These are phyloP conservation scores for Colletotrichum abscissum DNA, from an alignment of 2,329 filamentous ascomycete species.

Conservation along the genomic window DNA sequence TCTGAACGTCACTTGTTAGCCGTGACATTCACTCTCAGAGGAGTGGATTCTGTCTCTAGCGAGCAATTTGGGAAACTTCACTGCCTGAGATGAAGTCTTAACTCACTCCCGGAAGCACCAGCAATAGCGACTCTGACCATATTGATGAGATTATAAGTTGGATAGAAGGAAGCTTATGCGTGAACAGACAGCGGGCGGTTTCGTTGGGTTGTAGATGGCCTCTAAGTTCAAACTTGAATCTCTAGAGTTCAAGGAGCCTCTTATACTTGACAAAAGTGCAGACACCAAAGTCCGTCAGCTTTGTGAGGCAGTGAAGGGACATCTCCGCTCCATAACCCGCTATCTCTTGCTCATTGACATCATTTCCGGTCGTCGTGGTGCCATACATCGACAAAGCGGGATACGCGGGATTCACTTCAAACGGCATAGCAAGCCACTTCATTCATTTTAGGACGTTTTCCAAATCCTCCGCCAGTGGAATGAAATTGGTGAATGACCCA, in stretches of 20 bases:
- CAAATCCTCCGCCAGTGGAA: neutral
- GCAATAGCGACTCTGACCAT: slow-evolving; percentile 32
- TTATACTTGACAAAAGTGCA: neutral
- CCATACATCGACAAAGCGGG: neutral
- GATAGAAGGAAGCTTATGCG: too few species aligned
- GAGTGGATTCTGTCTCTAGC: neutral
- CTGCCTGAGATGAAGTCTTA: neutral
- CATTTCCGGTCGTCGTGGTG: neutral
- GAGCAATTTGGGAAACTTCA: neutral
- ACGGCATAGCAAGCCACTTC: neutral
- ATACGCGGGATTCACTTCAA: neutral
- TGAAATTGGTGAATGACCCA: neutral
- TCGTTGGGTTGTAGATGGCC: neutral
- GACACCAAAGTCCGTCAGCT: neutral
- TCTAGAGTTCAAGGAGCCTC: neutral
- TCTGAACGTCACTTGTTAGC: slow-evolving; percentile 17
- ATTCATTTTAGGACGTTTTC: neutral
- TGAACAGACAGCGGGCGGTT: too few species aligned
- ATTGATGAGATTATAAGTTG: too few species aligned
- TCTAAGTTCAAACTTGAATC: neutral
- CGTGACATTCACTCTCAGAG: neutral
- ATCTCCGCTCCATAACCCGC: neutral
- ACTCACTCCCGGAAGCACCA: slow-evolving; percentile 30
- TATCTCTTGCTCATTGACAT: neutral
- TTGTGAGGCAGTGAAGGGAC: neutral